These are phyloP conservation scores for Hygrocybe coccinea DNA, from an alignment of 768 basidiomycete species.

Conservation along the genomic window DNA sequence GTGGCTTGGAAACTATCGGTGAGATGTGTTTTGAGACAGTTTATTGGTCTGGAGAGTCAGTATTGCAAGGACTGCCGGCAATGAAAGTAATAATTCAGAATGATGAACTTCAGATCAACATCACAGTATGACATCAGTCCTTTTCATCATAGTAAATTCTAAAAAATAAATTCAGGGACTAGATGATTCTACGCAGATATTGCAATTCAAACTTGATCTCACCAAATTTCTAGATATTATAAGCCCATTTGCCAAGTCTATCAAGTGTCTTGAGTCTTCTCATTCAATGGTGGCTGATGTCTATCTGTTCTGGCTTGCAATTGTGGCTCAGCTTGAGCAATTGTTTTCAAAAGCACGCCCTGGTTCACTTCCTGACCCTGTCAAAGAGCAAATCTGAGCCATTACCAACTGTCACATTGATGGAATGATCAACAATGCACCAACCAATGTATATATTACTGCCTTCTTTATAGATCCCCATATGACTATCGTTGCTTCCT, in stretches of 20 bases:
- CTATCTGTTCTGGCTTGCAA: conserved; percentile 34
- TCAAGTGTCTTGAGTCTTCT: conserved; percentile 31
- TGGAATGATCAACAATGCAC: conserved; percentile 3
- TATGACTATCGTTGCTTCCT: not conserved
- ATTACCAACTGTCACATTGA: not conserved
- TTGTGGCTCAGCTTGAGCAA: conserved; percentile 9
- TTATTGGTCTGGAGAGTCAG: conserved; percentile 17
- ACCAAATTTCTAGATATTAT: conserved; percentile 22
- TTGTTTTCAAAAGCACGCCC: not conserved
- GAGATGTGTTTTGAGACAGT: conserved; percentile 18
- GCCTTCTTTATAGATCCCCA: conserved; percentile 5
- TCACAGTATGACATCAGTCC: not conserved
- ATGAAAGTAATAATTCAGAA: not conserved
- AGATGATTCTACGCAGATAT: not conserved
- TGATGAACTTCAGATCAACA: not conserved
- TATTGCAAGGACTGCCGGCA: conserved; percentile 15
- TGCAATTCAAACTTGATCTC: conserved; percentile 19
- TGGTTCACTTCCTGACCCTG: not conserved
- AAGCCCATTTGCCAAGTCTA: conserved; percentile 22
- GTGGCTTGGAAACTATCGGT: conserved; percentile 18
- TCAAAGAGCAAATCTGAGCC: not conserved
- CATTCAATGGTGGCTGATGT: conserved; percentile 27
- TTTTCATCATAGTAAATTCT: not conserved
- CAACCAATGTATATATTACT: not conserved
- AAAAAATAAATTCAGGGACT: not conserved